Percentiles rank a stretch among this genome's conserved stretches.
These are phyloP conservation scores for Stephania cephalantha DNA, from an alignment of 164 flowering plant species.

Conservation along the genomic window DNA sequence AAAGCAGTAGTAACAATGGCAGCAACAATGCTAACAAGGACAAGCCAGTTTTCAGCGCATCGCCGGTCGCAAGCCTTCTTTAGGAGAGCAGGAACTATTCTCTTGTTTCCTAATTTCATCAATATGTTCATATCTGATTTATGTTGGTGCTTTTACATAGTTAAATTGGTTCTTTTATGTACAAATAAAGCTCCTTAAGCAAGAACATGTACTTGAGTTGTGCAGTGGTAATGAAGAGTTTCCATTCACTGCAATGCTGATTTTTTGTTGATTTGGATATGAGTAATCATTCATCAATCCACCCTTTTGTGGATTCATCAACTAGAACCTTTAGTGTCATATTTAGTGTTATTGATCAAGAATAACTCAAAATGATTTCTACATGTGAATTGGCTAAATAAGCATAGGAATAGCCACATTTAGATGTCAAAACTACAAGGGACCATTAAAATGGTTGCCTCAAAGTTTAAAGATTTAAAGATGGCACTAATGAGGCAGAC, in stretches of 20 bases:
- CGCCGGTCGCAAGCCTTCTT: conserved; percentile 59
- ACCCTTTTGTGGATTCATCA: not conserved
- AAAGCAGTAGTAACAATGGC: conserved; percentile 49
- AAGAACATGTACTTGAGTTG: not conserved
- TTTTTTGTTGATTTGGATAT: not conserved
- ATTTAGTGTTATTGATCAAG: too few relatives aligned
- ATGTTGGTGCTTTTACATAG: not conserved
- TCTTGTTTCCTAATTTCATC: not conserved
- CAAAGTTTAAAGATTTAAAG: too few relatives aligned
- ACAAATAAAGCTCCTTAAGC: conserved; percentile 7
- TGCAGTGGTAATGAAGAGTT: not conserved
- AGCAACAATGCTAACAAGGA: conserved; percentile 31
- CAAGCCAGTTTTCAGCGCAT: conserved; percentile 55
- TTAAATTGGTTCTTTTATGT: not conserved
- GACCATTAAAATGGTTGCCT: too few relatives aligned
- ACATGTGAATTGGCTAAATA: too few relatives aligned
- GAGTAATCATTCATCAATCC: not conserved
- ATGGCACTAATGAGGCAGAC: too few relatives aligned
- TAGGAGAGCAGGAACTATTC: conserved; percentile 17
- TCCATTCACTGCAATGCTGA: not conserved
- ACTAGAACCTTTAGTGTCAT: too few relatives aligned
- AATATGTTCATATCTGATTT: conserved; percentile 11
- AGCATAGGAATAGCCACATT: too few relatives aligned
- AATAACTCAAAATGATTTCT: too few relatives aligned
- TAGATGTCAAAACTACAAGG: too few relatives aligned